phyloP scores from a whole-genome alignment of 1,284 basidiomycete species.

The Ustilago nuda region DNA sequence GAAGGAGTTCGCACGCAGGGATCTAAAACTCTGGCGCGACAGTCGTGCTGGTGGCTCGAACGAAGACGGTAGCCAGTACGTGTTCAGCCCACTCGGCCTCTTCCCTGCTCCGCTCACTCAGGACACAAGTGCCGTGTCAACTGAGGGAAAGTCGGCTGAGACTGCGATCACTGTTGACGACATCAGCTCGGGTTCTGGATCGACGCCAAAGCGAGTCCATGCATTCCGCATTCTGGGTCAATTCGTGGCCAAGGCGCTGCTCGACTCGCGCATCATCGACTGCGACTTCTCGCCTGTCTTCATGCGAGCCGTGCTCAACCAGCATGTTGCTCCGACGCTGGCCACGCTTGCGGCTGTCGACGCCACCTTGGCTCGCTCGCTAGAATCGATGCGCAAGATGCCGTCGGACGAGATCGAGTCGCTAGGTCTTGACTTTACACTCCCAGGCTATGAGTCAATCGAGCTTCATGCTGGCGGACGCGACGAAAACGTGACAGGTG shows the following conservation, averaged over 20 bases:
- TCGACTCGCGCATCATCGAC: slow-evolving; percentile 97
- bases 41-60: slow-evolving; percentile 74
- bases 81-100: slow-evolving; percentile 78
- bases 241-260: slow-evolving; percentile 96
- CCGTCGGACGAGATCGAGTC: slow-evolving; percentile 78
- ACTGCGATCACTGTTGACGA: neutral
- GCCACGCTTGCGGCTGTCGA: slow-evolving; percentile 82
- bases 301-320: slow-evolving; percentile 85
- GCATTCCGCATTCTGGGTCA: slow-evolving; percentile 91
- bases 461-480: slow-evolving; percentile 87
- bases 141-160: slow-evolving; percentile 3
- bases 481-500: slow-evolving; percentile 81
- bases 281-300: slow-evolving; percentile 92
- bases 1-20: slow-evolving; percentile 87
- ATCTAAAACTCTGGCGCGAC: slow-evolving; percentile 88
- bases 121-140: slow-evolving; percentile 5
- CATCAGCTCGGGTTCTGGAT: slow-evolving; percentile 4
- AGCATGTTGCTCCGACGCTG: slow-evolving; percentile 83
- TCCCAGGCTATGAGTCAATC: slow-evolving; percentile 89
- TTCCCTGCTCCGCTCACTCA: slow-evolving; percentile 80
- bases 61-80: slow-evolving; percentile 59
- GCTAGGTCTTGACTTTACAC: slow-evolving; percentile 91
- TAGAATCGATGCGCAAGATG: slow-evolving; percentile 79
- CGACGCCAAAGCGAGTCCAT: slow-evolving; percentile 72
- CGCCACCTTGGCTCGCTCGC: slow-evolving; percentile 82